These are phyloP conservation scores for Schoenoplectus triqueter DNA, from an alignment of 202 grass and related monocot species.

Conservation along the genomic window DNA sequence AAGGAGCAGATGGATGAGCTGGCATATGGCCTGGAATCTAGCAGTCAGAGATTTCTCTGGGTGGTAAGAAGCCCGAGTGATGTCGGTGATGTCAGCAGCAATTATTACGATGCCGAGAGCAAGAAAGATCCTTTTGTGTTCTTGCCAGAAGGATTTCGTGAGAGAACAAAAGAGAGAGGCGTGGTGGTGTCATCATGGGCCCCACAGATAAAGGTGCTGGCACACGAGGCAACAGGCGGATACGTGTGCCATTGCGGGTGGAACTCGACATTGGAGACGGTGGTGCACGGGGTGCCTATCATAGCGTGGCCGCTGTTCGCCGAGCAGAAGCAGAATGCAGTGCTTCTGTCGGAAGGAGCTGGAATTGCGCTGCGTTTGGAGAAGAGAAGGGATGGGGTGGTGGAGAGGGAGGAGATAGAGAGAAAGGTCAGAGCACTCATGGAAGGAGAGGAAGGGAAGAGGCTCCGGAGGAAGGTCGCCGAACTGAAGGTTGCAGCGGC, in stretches of 20 bases:
- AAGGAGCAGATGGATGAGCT: slow-evolving; percentile 55
- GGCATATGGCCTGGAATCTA: slow-evolving; percentile 55
- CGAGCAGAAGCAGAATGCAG: slow-evolving; percentile 64
- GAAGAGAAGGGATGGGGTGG: not conserved
- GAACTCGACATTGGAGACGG: slow-evolving; percentile 66
- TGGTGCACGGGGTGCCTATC: slow-evolving; percentile 61
- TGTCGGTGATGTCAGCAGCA: slow-evolving; percentile 33
- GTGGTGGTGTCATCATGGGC: slow-evolving; percentile 55
- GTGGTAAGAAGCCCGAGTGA: slow-evolving; percentile 61
- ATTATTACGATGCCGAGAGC: slow-evolving; percentile 55
- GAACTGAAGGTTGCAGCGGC: slow-evolving; percentile 39
- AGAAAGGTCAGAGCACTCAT: slow-evolving; percentile 46
- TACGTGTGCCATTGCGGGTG: slow-evolving; percentile 73
- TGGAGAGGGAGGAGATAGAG: slow-evolving; percentile 51
- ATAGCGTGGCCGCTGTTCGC: slow-evolving; percentile 72
- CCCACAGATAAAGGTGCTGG: slow-evolving; percentile 53
- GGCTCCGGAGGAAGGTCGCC: slow-evolving; percentile 9
- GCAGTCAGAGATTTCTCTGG: slow-evolving; percentile 67
- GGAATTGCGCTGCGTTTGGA: slow-evolving; percentile 39
- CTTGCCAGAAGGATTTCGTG: slow-evolving; percentile 46
- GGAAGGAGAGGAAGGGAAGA: slow-evolving; percentile 50
- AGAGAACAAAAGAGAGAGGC: slow-evolving; percentile 37
- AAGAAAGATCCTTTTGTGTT: slow-evolving; percentile 51
- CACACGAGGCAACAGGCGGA: slow-evolving; percentile 47
- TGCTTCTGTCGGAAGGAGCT: slow-evolving; percentile 45